Evolutionary conservation across 805 yeast genomes (phyloP).

Genomic region (Candida ponderosae): DNA sequence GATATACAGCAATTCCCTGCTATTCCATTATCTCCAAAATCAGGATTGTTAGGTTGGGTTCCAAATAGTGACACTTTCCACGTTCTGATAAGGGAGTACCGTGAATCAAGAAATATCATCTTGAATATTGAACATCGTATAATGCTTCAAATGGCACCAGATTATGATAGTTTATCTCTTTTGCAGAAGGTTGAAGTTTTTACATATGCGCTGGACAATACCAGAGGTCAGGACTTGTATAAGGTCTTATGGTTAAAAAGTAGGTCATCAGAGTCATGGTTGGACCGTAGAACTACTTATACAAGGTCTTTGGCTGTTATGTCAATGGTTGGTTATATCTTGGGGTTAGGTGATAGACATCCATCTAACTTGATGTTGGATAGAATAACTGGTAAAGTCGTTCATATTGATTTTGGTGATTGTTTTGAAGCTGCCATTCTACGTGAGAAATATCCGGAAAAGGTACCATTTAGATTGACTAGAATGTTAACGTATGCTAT

Average conservation of each 20-base stretch:
- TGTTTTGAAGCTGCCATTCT: constrained; percentile 97
- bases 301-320: constrained; percentile 94
- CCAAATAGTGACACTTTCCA: constrained; percentile 97
- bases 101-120: constrained; percentile 85
- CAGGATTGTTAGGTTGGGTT: constrained; percentile 97
- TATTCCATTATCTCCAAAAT: constrained; percentile 91
- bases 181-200: constrained; percentile 94
- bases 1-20: constrained; percentile 91
- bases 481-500: constrained; percentile 96
- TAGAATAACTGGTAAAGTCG: constrained; percentile 87
- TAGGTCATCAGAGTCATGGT: constrained; percentile 94
- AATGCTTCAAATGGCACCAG: constrained; percentile 96
- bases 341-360: constrained; percentile 96
- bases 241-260: constrained; percentile 95
- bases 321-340: constrained; percentile 98
- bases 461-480: constrained; percentile 94
- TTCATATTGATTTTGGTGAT: constrained; percentile 98
- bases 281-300: constrained; percentile 92
- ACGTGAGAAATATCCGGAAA: constrained; percentile 95
- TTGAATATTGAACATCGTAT: constrained; percentile 91
- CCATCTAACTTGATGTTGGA: constrained; percentile 96
- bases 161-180: constrained; percentile 81
- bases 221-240: constrained; percentile 93
- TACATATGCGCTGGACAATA: constrained; percentile 90
- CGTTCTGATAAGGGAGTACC: constrained; percentile 81